Conservation (phyloP, 2,329 filamentous ascomycete species). For the Exophiala spinifera region DNA sequence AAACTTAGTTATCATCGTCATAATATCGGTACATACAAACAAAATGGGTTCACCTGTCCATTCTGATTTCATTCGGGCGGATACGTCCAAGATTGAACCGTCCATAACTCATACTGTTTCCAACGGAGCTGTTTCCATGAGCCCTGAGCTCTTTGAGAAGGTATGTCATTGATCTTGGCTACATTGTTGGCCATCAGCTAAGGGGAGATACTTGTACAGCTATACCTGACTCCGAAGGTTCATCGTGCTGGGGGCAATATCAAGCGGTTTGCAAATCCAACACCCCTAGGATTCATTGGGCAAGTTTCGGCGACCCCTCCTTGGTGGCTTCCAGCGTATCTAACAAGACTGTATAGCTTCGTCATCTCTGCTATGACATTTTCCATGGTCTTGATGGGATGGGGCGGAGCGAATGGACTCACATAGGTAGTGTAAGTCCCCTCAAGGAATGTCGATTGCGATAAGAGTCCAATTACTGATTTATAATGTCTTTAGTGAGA, state of each 20-base stretch:
- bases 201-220: not conserved
- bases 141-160: slow-evolving; percentile 15
- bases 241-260: slow-evolving; percentile 9
- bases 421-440: slow-evolving; percentile 9
- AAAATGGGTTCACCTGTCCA: not conserved
- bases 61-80: not conserved
- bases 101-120: slow-evolving; percentile 2
- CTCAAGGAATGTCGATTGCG: not conserved
- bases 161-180: not conserved
- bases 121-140: slow-evolving; percentile 6
- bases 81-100: not conserved
- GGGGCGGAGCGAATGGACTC: slow-evolving; percentile 12
- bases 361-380: slow-evolving; percentile 16
- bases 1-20: too few relatives aligned
- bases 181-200: not conserved
- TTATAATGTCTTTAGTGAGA: slow-evolving; percentile 3
- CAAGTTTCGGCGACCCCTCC: not conserved
- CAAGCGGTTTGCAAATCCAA: slow-evolving; percentile 19
- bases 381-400: slow-evolving; percentile 18
- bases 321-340: not conserved
- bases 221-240: slow-evolving; percentile 15
- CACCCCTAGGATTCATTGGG: slow-evolving; percentile 17
- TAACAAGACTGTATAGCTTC: slow-evolving; percentile 2
- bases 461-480: not conserved
- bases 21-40: too few relatives aligned